A percentile compares a stretch with the other conserved stretches of the same genome.
Evolutionary conservation across 2,329 filamentous ascomycete genomes (phyloP).

Genomic region (Lasiodiplodia sp.): DNA sequence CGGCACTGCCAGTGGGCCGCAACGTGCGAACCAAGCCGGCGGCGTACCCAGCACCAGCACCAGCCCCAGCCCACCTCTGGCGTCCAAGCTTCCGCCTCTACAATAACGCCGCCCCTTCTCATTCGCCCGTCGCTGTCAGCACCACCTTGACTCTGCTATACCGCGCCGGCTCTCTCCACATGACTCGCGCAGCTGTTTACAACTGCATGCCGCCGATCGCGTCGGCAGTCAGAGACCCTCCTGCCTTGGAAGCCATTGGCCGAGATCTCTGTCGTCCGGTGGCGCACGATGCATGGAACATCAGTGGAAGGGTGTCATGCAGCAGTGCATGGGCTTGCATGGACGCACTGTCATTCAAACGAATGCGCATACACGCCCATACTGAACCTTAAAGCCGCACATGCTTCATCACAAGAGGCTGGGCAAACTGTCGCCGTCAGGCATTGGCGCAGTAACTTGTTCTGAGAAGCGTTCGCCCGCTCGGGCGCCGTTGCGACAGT

Average conservation of each 20-base stretch:
- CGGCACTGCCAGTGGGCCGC: slow-evolving; percentile 2
- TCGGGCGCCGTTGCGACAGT: no score
- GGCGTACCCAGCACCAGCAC: neutral
- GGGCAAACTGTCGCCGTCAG: no score
- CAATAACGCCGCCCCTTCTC: neutral
- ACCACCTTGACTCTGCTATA: slow-evolving; percentile 11
- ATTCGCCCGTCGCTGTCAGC: neutral
- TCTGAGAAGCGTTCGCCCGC: no score
- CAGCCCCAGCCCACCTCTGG: neutral
- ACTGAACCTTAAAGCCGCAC: no score
- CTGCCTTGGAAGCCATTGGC: neutral
- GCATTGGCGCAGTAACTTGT: no score
- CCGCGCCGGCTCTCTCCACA: neutral
- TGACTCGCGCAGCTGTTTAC: neutral
- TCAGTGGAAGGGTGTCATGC: slow-evolving; percentile 3
- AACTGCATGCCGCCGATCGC: neutral
- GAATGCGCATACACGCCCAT: no score
- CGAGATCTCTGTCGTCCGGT: neutral
- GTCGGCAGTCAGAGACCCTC: neutral
- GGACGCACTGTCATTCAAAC: neutral
- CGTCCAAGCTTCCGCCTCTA: slow-evolving; percentile 8
- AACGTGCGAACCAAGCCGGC: slow-evolving; percentile 1
- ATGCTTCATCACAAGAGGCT: no score
- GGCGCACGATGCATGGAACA: slow-evolving; percentile 5
- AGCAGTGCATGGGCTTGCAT: neutral